Evolutionary conservation across 768 basidiomycete species (phyloP), one percentile per base, ranked within the genome.

Genomic region (Termitomyces titanicus): DNA sequence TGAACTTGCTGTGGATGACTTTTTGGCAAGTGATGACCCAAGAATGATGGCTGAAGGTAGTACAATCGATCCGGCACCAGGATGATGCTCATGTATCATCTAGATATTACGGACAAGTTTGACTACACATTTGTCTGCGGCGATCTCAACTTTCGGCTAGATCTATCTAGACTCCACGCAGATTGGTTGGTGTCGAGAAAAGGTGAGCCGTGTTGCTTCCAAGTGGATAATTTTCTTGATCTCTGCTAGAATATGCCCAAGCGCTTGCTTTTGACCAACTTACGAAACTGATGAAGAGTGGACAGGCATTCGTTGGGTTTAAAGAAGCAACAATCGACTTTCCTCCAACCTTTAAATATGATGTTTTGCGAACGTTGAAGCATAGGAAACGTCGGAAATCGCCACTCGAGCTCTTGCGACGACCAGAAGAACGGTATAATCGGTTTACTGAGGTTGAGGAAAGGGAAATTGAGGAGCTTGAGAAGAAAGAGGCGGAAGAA

Each of bases 311-410:
- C 61, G 73, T 74, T 15, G 93, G 92, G 8, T 97, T 97, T 64
- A 63, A 73, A 8, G 95, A 98, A 68, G 92, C 79, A 0, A 71
- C 76, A 0, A 97, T 97, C 56, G 67, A 86, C 62, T 98, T 98
- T 59, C 84, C 92, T 5, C 94, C 94, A 0, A 97, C 95, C 0
- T 98, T 95, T 80, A 97, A 97, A 64, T 94, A 93, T 64, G 88
- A 95, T 61, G 88, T 95, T 7, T 69, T 83, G 51, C 79, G 81
- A 24, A 79, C 80, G 2, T 66, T 79, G 18, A 87, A 83, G 68
- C 77, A 75, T 57, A 63, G 74, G 47, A 79, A 77, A 64, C 73
- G 74, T 25, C 70, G 65, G 35, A 48, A 57, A 34, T 70, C 72
- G 9, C 75, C 70, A 56, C 68, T 69, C n/a, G 69, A 70, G 45